Evolutionary conservation across 352 stramenopile genomes (phyloP), one percentile per base, ranked within the genome.

Genomic region (Peronospora farinosa): DNA sequence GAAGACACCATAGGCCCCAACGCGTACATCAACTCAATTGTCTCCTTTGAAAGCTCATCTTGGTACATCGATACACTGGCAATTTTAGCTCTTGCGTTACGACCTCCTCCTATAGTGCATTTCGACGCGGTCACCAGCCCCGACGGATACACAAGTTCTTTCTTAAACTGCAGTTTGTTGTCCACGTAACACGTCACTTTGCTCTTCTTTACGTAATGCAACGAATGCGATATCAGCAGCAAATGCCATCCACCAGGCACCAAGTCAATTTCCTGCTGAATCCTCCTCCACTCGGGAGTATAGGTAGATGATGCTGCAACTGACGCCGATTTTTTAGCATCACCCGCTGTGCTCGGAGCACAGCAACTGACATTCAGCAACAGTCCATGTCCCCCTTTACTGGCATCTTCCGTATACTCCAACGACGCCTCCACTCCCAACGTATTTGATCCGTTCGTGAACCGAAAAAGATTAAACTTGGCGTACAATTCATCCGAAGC

Each of bases 131-230:
- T 82, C 0, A 88, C 78, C 1, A 90, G 52, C 11, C 73, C 71
- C 0, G 80, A 86, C 4, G 83, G 83, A 52, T 91, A 93, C 27
- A 84, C 65, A 1, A 93, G 65, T 41, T 91, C 83, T 45, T 88
- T 73, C 7, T 64, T 67, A 47, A 89, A 89, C 43, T 87, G 78
- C 9, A 65, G 51, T 17, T 69, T 69, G 6, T 49, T 69, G 23
- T 92, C 77, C 9, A 93, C 59, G 43, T 74, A 75, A 47, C 79
- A 90, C 35, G 77, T 78, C 25, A 93, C 76, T 54, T 81, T 79
- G 47, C 83, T 93, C 58, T 90, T 90, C 47, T 86, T 88, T 15
- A 93, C 73, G 55, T 93, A 93, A 25, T 90, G 83, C 25, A 89
- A 60, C 23, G 76, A 88, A 47, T 93, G 83, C 1, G 73, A 70